phyloP scores from a whole-genome alignment of 2,329 filamentous ascomycete species.

The Fusarium nelsonii region DNA sequence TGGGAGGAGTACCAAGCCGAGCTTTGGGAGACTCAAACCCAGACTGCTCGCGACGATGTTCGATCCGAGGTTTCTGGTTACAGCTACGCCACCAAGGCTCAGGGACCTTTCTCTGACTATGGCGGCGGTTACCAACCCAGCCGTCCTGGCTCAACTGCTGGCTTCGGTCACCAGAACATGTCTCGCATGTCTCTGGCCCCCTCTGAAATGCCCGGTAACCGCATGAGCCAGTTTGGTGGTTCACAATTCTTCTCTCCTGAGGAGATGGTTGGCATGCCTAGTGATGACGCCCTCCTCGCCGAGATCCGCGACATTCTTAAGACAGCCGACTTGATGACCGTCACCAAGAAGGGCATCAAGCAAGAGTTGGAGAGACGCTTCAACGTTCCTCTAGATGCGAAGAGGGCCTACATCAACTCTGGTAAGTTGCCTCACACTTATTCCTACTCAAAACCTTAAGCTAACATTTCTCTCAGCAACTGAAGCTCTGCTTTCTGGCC shows the following conservation, averaged over 20 bases:
- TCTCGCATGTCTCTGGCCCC: conserved; percentile 85
- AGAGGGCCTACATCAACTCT: conserved; percentile 93
- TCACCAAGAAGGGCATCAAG: conserved; percentile 99
- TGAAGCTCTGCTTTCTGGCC: conserved; percentile 81
- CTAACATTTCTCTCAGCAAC: conserved; percentile 66
- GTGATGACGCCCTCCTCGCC: conserved; percentile 87
- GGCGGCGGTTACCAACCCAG: conserved; percentile 72
- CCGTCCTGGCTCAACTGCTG: conserved; percentile 68
- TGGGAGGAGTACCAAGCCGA: conserved; percentile 99
- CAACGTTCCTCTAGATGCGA: conserved; percentile 84
- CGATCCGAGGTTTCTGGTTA: conserved; percentile 92
- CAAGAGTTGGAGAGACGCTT: conserved; percentile 91
- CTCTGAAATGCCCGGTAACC: conserved; percentile 72
- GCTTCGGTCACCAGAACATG: conserved; percentile 58
- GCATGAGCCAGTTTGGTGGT: conserved; percentile 71
- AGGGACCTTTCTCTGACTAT: conserved; percentile 76
- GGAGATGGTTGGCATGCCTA: conserved; percentile 81
- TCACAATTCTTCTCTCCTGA: conserved; percentile 71
- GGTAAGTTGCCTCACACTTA: conserved; percentile 64
- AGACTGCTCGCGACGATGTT: conserved; percentile 83
- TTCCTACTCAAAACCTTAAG: neutral
- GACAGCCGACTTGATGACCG: conserved; percentile 94
- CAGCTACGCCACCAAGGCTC: conserved; percentile 91
- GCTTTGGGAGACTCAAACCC: conserved; percentile 94
- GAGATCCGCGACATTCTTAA: conserved; percentile 95